Conservation (phyloP, 2,329 filamentous ascomycete species). For the Trichoderma simmonsii region DNA sequence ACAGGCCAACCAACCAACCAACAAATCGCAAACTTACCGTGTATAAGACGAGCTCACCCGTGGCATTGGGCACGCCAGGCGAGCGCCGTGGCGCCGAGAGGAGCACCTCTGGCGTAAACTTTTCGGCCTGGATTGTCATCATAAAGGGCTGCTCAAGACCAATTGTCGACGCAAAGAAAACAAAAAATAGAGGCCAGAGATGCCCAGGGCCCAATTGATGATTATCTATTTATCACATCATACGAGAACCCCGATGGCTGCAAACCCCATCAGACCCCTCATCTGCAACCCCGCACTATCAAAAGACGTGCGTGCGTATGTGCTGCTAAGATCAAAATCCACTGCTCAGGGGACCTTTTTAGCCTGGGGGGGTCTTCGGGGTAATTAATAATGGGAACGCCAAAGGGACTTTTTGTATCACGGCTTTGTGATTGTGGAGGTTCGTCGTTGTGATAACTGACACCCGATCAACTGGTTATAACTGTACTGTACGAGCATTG, state of each 20-base stretch:
- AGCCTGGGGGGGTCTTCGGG: not conserved
- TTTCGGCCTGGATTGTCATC: slow-evolving; percentile 69
- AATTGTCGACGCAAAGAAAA: not conserved
- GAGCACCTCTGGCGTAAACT: slow-evolving; percentile 74
- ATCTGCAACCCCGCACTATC: slow-evolving; percentile 18
- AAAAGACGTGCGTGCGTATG: not conserved
- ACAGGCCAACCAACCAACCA: not conserved
- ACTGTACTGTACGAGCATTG: too few relatives aligned
- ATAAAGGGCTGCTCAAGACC: slow-evolving; percentile 22
- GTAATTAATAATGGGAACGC: not conserved
- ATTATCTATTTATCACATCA: slow-evolving; percentile 2
- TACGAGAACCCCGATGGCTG: slow-evolving; percentile 8
- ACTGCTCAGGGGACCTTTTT: not conserved
- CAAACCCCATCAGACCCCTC: slow-evolving; percentile 9
- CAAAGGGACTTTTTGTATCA: not conserved
- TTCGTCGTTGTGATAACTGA: not conserved
- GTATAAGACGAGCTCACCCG: slow-evolving; percentile 63
- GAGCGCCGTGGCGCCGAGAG: slow-evolving; percentile 73
- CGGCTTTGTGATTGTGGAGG: not conserved
- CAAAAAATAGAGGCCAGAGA: not conserved
- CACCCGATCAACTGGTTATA: not conserved
- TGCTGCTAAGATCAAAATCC: not conserved
- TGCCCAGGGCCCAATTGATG: not conserved
- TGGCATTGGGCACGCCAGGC: slow-evolving; percentile 64
- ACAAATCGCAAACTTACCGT: slow-evolving; percentile 41